Evolutionary conservation across 1,284 basidiomycete genomes (phyloP).

Genomic region (Leccinum angustisporum): DNA sequence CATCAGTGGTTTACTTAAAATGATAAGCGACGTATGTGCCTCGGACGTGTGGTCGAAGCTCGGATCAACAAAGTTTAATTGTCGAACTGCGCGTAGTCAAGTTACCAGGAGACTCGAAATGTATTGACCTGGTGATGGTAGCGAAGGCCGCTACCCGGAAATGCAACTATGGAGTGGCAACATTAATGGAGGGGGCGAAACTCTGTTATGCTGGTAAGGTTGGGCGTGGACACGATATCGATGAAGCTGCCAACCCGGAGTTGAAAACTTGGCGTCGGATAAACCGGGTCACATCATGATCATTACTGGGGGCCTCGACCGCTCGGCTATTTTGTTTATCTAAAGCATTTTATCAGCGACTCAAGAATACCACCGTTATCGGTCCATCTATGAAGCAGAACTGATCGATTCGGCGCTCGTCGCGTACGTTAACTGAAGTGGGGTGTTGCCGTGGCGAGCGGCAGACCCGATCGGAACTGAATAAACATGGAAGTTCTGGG

Average conservation of each 20-base stretch:
- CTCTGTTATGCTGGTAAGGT: not conserved
- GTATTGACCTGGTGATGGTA: slow-evolving; percentile 21
- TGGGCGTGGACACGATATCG: not conserved
- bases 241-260: not conserved
- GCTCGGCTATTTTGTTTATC: not conserved
- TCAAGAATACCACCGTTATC: slow-evolving; percentile 6
- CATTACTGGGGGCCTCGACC: not conserved
- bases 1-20: not conserved
- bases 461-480: not conserved
- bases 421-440: slow-evolving; percentile 4
- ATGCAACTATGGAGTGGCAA: not conserved
- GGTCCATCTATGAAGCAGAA: too few species aligned
- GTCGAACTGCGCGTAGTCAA: not conserved
- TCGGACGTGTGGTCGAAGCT: not conserved
- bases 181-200: not conserved
- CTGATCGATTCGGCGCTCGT: not conserved
- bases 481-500: not conserved
- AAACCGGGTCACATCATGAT: not conserved
- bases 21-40: not conserved
- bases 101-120: slow-evolving; percentile 10
- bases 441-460: slow-evolving; percentile 16
- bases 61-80: slow-evolving; percentile 20
- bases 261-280: not conserved
- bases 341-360: not conserved
- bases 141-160: slow-evolving; percentile 6